These are phyloP conservation scores for Dryas integrifolia DNA, from an alignment of 331 rosid genomes.

Conservation along the genomic window DNA sequence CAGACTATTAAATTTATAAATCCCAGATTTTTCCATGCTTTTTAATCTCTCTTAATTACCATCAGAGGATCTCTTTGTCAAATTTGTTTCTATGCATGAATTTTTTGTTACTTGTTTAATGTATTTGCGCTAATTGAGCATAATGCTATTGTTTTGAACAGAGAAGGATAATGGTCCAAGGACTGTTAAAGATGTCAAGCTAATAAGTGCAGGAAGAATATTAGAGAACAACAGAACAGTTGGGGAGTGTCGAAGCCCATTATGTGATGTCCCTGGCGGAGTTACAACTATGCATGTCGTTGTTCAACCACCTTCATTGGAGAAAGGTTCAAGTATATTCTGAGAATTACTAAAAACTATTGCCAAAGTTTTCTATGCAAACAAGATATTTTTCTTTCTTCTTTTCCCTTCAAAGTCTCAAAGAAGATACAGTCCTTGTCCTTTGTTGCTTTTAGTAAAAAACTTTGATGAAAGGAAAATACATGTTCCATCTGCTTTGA, in stretches of 20 bases:
- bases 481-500: not conserved
- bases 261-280: conserved; percentile 69
- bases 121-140: conserved; percentile 21
- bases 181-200: conserved; percentile 91
- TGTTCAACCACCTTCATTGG: conserved; percentile 69
- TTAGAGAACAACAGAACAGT: conserved; percentile 86
- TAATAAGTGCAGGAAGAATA: conserved; percentile 82
- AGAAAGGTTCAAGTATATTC: conserved; percentile 60
- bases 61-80: not conserved
- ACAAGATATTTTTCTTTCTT: not conserved
- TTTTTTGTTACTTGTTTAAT: not conserved
- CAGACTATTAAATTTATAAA: not conserved
- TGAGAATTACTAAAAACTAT: conserved; percentile 12
- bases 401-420: not conserved
- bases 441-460: not conserved
- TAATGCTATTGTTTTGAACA: conserved; percentile 35
- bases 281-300: conserved; percentile 93
- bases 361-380: not conserved
- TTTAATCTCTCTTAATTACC: not conserved
- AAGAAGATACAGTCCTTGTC: not conserved
- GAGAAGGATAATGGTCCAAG: conserved; percentile 93
- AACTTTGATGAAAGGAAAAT: not conserved
- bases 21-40: conserved; percentile 6
- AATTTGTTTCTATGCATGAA: not conserved
- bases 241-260: conserved; percentile 82